phyloP scores from a whole-genome alignment of 2,329 filamentous ascomycete genomes.

The Mariannaea sp. region DNA sequence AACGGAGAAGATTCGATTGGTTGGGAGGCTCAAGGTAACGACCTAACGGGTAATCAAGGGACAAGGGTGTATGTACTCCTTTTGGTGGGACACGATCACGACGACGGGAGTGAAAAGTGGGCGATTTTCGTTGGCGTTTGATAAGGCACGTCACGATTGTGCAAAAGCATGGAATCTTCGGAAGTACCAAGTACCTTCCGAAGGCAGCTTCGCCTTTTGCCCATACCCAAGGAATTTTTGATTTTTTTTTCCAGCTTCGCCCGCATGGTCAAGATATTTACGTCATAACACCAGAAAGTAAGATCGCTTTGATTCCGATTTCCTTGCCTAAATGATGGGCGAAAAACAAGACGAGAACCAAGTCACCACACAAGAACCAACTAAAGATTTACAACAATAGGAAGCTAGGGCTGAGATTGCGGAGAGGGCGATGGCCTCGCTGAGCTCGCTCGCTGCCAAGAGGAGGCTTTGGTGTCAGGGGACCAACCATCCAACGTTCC shows the following conservation, averaged over 20 bases:
- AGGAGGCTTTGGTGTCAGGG: background rate
- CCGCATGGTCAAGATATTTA: no score
- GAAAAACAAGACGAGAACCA: constrained; percentile 14
- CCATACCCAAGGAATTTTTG: no score
- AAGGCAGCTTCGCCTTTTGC: no score
- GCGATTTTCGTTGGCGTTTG: constrained; percentile 1
- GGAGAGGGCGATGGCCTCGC: constrained; percentile 9
- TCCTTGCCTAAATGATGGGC: no score
- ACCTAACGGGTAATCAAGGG: constrained; percentile 30
- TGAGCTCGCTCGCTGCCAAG: constrained; percentile 5
- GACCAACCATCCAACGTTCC: background rate
- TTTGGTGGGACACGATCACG: background rate
- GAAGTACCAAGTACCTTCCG: background rate
- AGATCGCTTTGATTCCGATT: no score
- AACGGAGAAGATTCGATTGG: constrained; percentile 24
- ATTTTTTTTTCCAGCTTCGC: no score
- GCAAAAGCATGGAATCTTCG: background rate
- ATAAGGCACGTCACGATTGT: constrained; percentile 12
- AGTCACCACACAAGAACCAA: no score
- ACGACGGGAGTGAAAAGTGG: background rate
- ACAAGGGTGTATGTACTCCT: constrained; percentile 16
- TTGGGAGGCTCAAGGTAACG: constrained; percentile 15
- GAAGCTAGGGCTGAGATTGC: constrained; percentile 28
- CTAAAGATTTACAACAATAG: background rate
- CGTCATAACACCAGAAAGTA: no score